phyloP scores from a whole-genome alignment of 2,329 filamentous ascomycete genomes.

The Microdochium bolleyi region DNA sequence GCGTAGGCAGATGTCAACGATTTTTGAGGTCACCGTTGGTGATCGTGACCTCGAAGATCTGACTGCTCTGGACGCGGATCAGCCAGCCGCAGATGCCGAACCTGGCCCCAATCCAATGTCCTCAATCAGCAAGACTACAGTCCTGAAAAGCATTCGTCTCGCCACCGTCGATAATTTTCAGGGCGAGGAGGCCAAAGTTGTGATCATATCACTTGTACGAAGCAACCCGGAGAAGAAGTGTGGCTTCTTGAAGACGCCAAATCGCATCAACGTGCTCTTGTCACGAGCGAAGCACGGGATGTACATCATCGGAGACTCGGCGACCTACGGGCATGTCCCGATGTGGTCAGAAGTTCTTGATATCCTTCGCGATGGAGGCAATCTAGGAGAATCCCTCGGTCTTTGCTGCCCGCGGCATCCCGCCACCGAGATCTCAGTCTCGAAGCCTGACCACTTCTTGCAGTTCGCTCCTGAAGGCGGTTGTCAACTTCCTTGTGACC shows the following conservation, averaged over 20 bases:
- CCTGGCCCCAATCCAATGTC: neutral
- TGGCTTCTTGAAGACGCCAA: constrained; percentile 59
- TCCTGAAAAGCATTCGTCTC: constrained; percentile 41
- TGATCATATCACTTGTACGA: constrained; percentile 63
- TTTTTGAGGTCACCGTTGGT: constrained; percentile 54
- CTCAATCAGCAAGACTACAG: constrained; percentile 25
- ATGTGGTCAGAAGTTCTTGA: constrained; percentile 58
- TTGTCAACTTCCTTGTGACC: constrained; percentile 42
- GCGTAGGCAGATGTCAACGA: constrained; percentile 29
- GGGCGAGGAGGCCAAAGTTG: constrained; percentile 65
- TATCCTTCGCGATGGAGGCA: constrained; percentile 36
- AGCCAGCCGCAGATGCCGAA: constrained; percentile 3
- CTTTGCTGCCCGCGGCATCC: constrained; percentile 55
- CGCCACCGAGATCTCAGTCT: constrained; percentile 38
- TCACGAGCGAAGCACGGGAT: constrained; percentile 62
- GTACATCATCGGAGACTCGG: constrained; percentile 60
- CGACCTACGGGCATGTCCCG: constrained; percentile 43
- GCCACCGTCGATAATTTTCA: constrained; percentile 72
- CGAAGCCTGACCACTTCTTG: constrained; percentile 48
- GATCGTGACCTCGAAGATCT: constrained; percentile 55
- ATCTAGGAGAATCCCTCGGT: constrained; percentile 41
- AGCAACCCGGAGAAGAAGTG: constrained; percentile 52
- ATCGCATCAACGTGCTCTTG: constrained; percentile 63
- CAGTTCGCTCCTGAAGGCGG: constrained; percentile 54
- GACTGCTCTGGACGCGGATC: constrained; percentile 24